Evolutionary conservation across 148 eudicot species (phyloP).

Genomic region (Limonium bicolor): DNA sequence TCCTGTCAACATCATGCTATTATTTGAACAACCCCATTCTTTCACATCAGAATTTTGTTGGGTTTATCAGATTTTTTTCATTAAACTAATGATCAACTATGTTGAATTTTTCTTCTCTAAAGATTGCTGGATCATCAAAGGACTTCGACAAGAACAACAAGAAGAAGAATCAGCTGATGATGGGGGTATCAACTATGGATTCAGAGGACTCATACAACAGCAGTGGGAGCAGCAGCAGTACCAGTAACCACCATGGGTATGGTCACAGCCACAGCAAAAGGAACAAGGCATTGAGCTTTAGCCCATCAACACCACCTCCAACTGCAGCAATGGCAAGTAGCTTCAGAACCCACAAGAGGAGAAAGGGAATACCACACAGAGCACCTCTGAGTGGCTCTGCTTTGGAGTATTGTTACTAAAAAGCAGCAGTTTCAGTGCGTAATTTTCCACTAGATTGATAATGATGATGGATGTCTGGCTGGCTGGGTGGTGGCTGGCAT

Average conservation of each 20-base stretch:
- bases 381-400: slow-evolving; percentile 41
- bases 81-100: not conserved
- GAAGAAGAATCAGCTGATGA: slow-evolving; percentile 13
- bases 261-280: slow-evolving; percentile 10
- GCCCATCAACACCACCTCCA: slow-evolving; percentile 79
- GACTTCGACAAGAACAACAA: slow-evolving; percentile 22
- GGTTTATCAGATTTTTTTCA: not conserved
- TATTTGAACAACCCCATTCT: not conserved
- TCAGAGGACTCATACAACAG: slow-evolving; percentile 45
- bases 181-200: slow-evolving; percentile 14
- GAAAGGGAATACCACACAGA: slow-evolving; percentile 97
- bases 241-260: not conserved
- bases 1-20: no score
- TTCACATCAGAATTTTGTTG: not conserved
- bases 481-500: not conserved
- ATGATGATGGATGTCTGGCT: not conserved
- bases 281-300: slow-evolving; percentile 27
- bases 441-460: not conserved
- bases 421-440: not conserved
- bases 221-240: slow-evolving; percentile 9
- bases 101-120: slow-evolving; percentile 1
- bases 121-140: slow-evolving; percentile 76
- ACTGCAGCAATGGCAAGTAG: slow-evolving; percentile 30
- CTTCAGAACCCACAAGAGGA: slow-evolving; percentile 45
- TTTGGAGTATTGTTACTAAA: not conserved